Base-by-base conservation (phyloP, 306 rosid genomes). In the Sechiopsis laciniata region DNA sequence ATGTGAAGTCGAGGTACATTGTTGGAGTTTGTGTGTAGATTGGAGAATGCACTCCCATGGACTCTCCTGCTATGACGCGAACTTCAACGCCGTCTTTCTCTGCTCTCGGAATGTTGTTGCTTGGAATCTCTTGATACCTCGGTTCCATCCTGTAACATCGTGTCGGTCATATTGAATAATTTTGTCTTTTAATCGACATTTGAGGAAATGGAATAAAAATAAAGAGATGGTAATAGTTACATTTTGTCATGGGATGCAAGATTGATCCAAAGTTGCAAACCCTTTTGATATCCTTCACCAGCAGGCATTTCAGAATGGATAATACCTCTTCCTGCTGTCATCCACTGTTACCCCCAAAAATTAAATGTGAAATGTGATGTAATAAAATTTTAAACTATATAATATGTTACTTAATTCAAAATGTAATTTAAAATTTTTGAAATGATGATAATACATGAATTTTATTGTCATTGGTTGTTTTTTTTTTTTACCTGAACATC, bases 281-380 rank as follows among this genome's bases (percentile, higher is more conserved):
- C 98, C 76, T 76, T 85, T 83, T 91, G 88, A 78, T 80, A 79
- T 62, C 84, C 92, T 83, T 82, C 92, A 67, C 87, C 93, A 13
- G 83, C 91, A 48, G 98, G 97, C 98, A 94, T 94, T 82, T 94
- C 98, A 55, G 98, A 94, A 82, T 94, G 98, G 77, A 94, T 76
- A 19, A 94, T 94, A 65, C 98, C 98, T 82, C 98, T 87, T 32
- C 98, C 98, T 63, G 97, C 97, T 5, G 98, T 94, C 97, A 94
- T 94, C 98, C 98, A 94, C 96, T 90, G 88, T 78, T 40, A 40
- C 2, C 48, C 48, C 48, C 48, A 42, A 42, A 42, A 9, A 5
- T 40, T 6, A 42, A 42, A 42, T 42, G 48, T 42, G 12, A 42
- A 42, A 42, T 42, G 2, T 42, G 11, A 42, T 42, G 12, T 42